phyloP scores from a whole-genome alignment of 345 rosid species.

The Ceriops zippeliana region DNA sequence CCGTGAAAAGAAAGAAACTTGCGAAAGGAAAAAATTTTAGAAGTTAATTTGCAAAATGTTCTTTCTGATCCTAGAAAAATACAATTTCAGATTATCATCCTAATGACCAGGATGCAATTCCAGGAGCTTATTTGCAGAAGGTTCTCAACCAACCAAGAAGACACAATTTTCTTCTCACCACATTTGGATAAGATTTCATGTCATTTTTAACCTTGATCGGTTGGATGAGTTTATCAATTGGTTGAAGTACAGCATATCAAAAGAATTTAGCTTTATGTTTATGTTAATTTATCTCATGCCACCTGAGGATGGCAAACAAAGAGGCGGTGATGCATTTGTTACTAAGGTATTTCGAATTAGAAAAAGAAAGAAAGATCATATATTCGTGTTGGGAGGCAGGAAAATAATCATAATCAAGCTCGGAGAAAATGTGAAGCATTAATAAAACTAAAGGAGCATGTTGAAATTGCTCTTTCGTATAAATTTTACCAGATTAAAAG shows the following conservation, averaged over 20 bases:
- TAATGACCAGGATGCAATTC: slow-evolving; percentile 6
- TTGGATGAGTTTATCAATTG: slow-evolving; percentile 1
- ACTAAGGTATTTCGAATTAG: not conserved
- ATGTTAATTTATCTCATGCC: not conserved
- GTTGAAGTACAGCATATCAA: slow-evolving; percentile 1
- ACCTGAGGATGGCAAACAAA: not conserved
- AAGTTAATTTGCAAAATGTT: not conserved
- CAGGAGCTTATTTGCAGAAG: slow-evolving; percentile 1
- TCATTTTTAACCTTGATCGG: not conserved
- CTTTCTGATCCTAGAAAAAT: not conserved
- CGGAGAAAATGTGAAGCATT: not conserved
- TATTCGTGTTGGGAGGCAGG: not conserved
- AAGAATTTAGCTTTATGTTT: slow-evolving; percentile 6
- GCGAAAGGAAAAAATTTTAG: not conserved
- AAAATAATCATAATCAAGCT: not conserved
- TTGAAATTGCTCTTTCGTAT: not conserved
- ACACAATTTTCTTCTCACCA: not conserved
- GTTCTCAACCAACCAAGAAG: slow-evolving; percentile 4
- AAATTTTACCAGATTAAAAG: not conserved
- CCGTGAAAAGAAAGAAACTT: too few species aligned
- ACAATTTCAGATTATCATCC: not conserved
- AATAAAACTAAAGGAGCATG: slow-evolving; percentile 4
- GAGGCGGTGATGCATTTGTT: slow-evolving; percentile 1
- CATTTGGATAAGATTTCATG: not conserved
- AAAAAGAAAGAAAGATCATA: not conserved